Base-by-base conservation (phyloP, 2,329 filamentous ascomycete species). In the Trichoderma afroharzianum region DNA sequence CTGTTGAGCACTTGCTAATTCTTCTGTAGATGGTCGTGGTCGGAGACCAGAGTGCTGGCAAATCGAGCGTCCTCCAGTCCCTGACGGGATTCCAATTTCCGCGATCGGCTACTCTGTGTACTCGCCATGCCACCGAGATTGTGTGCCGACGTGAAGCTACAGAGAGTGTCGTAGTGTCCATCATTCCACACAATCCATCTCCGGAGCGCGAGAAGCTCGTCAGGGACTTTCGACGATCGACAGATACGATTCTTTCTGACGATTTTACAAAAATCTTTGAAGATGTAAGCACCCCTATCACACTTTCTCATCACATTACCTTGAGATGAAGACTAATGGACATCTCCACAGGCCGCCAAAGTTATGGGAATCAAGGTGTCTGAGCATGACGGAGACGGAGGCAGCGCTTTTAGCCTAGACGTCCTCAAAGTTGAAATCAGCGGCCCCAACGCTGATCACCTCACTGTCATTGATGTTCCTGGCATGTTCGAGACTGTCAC, bases 31-130 rank as follows among this genome's bases (percentile, higher is more conserved):
- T 96, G 75, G 92, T 92, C 43, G 93, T 95, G 8, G 93, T 95
- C 11, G 93, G 93, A 73, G 94, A 93, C 75, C 93, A 96, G 78
- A 95, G 92, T 0, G 94, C 93, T 57, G 93, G 93, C 77, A 97
- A 97, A 84, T 94, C 91, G 80, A 95, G 93, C 1, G 91, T 96
- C 21, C 83, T 96, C 33, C 93, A 96, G 78, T 94, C 82, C 21
- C 73, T 88, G 36, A 87, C 85, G 0, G 83, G 83, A 0, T 84
- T 87, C 39, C 81, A 82, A 0, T 86, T 87, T 50, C 85, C 85
- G 5, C 80, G 83, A 1, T 80, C 76, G 0, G 79, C 80, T 0
- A 83, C 80, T 0, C 81, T 86, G 1, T 86, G 86, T 59, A 87
- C 86, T 0, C 80, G 85, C 0, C 85, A 86, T 58, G 85, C 82